Percentiles rank a stretch among this genome's conserved stretches.
Conservation (phyloP, 2,329 filamentous ascomycete genomes). For the Claviceps cyperi region DNA sequence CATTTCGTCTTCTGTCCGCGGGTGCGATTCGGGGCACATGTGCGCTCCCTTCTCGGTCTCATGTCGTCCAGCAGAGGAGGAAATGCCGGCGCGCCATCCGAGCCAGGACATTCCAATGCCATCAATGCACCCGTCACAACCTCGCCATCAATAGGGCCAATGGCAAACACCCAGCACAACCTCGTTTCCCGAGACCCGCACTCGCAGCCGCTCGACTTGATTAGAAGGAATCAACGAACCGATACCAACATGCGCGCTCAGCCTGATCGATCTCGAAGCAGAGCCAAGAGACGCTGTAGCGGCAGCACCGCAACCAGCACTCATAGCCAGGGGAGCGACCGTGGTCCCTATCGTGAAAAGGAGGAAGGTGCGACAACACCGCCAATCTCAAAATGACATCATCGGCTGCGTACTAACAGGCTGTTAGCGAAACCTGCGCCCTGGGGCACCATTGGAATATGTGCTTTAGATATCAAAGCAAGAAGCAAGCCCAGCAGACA, state of each 20-base stretch:
- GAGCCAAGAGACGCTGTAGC: constrained; percentile 61
- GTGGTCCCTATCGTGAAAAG: constrained; percentile 40
- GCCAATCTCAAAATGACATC: neutral
- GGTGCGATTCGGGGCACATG: constrained; percentile 32
- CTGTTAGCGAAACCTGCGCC: constrained; percentile 38
- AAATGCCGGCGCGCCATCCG: constrained; percentile 28
- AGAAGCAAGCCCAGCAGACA: constrained; percentile 94
- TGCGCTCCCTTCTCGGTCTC: constrained; percentile 30
- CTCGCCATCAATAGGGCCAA: constrained; percentile 26
- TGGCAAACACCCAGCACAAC: constrained; percentile 28
- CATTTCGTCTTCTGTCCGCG: constrained; percentile 36
- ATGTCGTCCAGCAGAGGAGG: constrained; percentile 31
- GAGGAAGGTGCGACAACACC: constrained; percentile 29
- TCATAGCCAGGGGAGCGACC: constrained; percentile 63
- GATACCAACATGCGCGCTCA: constrained; percentile 27
- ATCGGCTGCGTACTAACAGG: constrained; percentile 13
- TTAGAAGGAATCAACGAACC: constrained; percentile 27
- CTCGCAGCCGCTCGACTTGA: constrained; percentile 28
- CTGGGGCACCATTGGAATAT: constrained; percentile 71
- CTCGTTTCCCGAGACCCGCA: constrained; percentile 29
- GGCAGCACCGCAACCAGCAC: constrained; percentile 71
- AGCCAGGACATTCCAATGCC: constrained; percentile 34
- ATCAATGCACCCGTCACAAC: constrained; percentile 40
- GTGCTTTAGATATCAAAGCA: constrained; percentile 88
- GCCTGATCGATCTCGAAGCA: constrained; percentile 48